Percentiles rank a stretch among this genome's conserved stretches.
These are phyloP conservation scores for Verticillium tricorpus DNA, from an alignment of 2,329 filamentous ascomycete species.

Conservation along the genomic window DNA sequence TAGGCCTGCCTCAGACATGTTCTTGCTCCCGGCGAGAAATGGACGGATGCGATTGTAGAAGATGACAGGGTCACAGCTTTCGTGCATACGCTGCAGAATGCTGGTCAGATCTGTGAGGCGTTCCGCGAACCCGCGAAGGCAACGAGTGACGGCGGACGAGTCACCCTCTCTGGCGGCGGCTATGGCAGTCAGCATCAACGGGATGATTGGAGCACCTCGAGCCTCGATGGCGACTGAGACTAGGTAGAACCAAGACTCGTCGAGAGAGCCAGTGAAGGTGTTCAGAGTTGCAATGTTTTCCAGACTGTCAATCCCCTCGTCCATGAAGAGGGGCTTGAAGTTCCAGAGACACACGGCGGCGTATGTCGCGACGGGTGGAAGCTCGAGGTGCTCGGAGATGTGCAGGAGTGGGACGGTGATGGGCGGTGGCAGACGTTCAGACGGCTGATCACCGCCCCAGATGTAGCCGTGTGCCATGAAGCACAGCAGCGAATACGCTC, in stretches of 20 bases:
- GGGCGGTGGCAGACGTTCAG: conserved; percentile 72
- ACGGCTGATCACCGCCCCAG: conserved; percentile 84
- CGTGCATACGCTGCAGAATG: conserved; percentile 85
- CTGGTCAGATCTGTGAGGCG: conserved; percentile 77
- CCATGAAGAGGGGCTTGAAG: conserved; percentile 83
- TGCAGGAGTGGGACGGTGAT: conserved; percentile 79
- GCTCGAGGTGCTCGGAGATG: conserved; percentile 72
- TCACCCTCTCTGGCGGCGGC: conserved; percentile 70
- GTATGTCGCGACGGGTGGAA: conserved; percentile 92
- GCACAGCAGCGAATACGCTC: conserved; percentile 83
- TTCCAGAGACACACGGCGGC: conserved; percentile 93
- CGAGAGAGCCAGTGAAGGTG: conserved; percentile 89
- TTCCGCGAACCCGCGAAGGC: conserved; percentile 79
- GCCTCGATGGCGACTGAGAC: conserved; percentile 95
- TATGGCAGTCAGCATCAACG: conserved; percentile 85
- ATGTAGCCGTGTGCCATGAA: conserved; percentile 96
- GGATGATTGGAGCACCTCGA: conserved; percentile 78
- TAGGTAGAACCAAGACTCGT: conserved; percentile 98
- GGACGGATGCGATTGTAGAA: conserved; percentile 97
- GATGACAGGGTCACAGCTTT: conserved; percentile 87
- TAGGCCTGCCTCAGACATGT: conserved; percentile 91
- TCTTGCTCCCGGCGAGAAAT: conserved; percentile 93
- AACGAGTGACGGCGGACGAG: conserved; percentile 65
- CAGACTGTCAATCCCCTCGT: conserved; percentile 76
- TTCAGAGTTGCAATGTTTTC: conserved; percentile 84